Conservation (phyloP, 2,329 filamentous ascomycete species). For the Parastagonospora nodorum region DNA sequence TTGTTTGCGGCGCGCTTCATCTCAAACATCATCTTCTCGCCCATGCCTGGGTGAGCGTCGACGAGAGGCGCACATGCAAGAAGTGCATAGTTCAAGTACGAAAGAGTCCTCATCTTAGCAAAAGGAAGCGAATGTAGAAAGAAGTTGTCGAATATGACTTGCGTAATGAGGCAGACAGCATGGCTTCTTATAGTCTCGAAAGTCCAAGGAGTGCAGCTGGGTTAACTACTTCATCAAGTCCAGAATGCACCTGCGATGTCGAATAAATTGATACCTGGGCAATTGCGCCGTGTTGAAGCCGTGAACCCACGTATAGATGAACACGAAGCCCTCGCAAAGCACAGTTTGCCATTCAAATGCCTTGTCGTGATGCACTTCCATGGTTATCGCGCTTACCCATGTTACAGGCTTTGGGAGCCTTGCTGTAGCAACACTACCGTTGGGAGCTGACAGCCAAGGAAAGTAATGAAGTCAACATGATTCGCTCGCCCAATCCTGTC, state of each 20-base stretch:
- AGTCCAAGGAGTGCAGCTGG: not conserved
- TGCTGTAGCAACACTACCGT: too few species aligned
- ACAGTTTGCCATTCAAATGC: slow-evolving; percentile 8
- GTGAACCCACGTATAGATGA: slow-evolving; percentile 17
- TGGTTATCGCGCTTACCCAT: slow-evolving; percentile 9
- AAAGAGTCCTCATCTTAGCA: slow-evolving; percentile 11
- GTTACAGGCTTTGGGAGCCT: too few species aligned
- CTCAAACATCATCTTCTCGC: slow-evolving; percentile 26
- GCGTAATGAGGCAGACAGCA: not conserved
- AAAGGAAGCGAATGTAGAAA: not conserved
- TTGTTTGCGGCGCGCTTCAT: slow-evolving; percentile 22
- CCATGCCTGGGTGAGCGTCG: slow-evolving; percentile 39
- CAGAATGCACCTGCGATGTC: slow-evolving; percentile 8
- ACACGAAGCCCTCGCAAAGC: slow-evolving; percentile 15
- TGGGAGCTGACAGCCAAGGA: slow-evolving; percentile 28
- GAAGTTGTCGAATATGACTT: not conserved
- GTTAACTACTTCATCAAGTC: not conserved
- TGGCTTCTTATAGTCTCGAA: slow-evolving; percentile 1
- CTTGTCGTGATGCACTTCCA: not conserved
- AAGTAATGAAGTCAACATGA: slow-evolving; percentile 9
- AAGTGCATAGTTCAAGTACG: slow-evolving; percentile 24
- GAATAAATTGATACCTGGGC: slow-evolving; percentile 6
- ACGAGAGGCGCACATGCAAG: slow-evolving; percentile 14
- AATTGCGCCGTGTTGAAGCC: not conserved
- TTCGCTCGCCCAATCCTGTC: slow-evolving; percentile 16